A percentile compares a stretch with the other conserved stretches of the same genome.
phyloP scores from a whole-genome alignment of 78 protist genomes.

The Capsaspora owczarzaki region DNA sequence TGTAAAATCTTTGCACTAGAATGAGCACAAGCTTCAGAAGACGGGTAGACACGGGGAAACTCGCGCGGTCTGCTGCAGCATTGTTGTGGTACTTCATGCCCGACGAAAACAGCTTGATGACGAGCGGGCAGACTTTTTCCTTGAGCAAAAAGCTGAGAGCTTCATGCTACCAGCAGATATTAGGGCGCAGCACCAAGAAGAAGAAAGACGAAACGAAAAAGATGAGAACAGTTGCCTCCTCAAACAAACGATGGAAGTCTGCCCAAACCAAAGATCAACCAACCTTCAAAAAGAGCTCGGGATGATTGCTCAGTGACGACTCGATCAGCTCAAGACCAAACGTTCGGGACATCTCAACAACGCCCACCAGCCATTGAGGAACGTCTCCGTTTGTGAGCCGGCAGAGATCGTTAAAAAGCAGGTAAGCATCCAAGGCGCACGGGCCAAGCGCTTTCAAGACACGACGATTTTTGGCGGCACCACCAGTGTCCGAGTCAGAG shows the following conservation, averaged over 20 bases:
- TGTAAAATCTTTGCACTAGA: slow-evolving; percentile 5
- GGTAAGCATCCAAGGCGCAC: slow-evolving; percentile 6
- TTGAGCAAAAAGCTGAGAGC: slow-evolving; percentile 15
- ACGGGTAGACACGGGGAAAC: neutral
- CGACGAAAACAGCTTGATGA: slow-evolving; percentile 23
- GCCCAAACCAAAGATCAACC: too few relatives aligned
- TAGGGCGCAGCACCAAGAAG: too few relatives aligned
- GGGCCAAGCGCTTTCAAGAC: too few relatives aligned
- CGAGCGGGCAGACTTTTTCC: slow-evolving; percentile 27
- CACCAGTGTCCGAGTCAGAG: too few relatives aligned
- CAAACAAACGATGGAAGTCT: too few relatives aligned
- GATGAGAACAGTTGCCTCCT: too few relatives aligned
- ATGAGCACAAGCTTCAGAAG: slow-evolving; percentile 15
- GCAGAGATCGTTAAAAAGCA: slow-evolving; percentile 18
- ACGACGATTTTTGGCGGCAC: too few relatives aligned
- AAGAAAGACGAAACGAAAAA: too few relatives aligned
- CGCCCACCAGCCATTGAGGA: slow-evolving; percentile 12
- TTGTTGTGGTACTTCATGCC: neutral
- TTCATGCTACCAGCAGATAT: neutral
- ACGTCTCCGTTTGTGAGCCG: slow-evolving; percentile 22
- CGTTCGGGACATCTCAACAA: slow-evolving; percentile 6
- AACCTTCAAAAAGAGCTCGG: neutral
- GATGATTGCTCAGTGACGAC: neutral
- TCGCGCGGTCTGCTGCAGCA: neutral
- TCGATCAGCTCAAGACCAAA: slow-evolving; percentile 22